Conservation (phyloP, 2,329 filamentous ascomycete genomes). For the Apiospora hydei region DNA sequence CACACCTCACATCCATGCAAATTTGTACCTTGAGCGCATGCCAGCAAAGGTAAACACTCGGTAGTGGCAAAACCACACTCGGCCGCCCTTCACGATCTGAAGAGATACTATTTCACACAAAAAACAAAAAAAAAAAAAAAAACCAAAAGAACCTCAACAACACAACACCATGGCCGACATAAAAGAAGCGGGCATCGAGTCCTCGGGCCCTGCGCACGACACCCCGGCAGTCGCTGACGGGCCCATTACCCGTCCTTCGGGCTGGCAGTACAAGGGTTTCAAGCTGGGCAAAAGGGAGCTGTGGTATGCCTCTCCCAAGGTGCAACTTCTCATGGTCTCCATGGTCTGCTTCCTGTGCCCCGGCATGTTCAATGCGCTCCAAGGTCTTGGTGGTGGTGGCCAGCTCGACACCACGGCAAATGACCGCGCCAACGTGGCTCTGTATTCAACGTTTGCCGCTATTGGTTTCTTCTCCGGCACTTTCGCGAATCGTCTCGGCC, state of each 20-base stretch:
- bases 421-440: constrained; percentile 65
- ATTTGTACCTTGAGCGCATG: neutral
- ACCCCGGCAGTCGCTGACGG: constrained; percentile 24
- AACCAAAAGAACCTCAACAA: neutral
- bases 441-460: constrained; percentile 60
- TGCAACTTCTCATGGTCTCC: constrained; percentile 75
- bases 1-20: neutral
- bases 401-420: constrained; percentile 60
- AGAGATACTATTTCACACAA: neutral
- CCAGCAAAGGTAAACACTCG: neutral
- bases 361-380: constrained; percentile 75
- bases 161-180: constrained; percentile 3
- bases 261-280: constrained; percentile 74
- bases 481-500: constrained; percentile 78
- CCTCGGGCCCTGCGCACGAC: neutral
- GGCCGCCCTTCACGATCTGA: neutral
- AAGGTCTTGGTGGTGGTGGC: constrained; percentile 70
- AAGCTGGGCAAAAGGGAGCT: constrained; percentile 61
- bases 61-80: neutral
- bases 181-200: constrained; percentile 5
- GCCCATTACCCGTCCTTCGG: constrained; percentile 48
- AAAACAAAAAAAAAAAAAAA: neutral
- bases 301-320: constrained; percentile 77
- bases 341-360: constrained; percentile 76
- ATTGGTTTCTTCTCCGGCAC: constrained; percentile 77